Base-by-base conservation (phyloP, 305 asterid genomes). In the Vinca major region DNA sequence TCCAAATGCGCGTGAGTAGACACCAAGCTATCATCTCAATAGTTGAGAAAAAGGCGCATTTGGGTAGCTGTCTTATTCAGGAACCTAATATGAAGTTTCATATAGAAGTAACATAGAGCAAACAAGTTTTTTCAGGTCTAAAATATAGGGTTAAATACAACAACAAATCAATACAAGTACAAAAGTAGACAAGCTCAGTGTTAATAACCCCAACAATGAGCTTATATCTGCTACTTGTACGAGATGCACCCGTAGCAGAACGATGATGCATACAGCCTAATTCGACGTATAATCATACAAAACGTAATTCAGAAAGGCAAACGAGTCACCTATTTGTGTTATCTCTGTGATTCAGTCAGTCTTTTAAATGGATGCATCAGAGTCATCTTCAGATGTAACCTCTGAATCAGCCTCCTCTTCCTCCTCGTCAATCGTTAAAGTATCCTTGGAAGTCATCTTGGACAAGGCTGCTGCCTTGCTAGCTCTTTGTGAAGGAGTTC, bases 401-500 rank as follows among this genome's bases (percentile, higher is more conserved):
- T 88, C 89, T 33, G 91, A 85, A 48, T 70, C 84, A 7, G 70
- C 80, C 49, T 77, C 88, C n/a, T 73, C 91, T 16, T 76, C 76
- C 0, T 72, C 88, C 1, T 90, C 98, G 1, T 80, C 84, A n/a
- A 88, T 87, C 75, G 69, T 78, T 44, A 71, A 4, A 3, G 82
- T 67, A n/a, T 78, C 68, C 67, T 79, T 80, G 66, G 89, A 77
- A 1, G 86, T 71, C 78, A 90, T 79, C 80, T 78, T 90, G 39
- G 86, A 11, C 91, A 92, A 14, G 47, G 96, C 98, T 57, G 83
- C 92, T 33, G 94, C 83, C 84, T 89, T 92, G 86, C 98, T 88
- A 54, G 96, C 96, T 80, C 98, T 82, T 63, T 91, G 95, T 4
- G 96, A 85, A 20, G 95, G 88, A 60, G 82, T 73, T 81, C 84